phyloP scores from a whole-genome alignment of 139 green algal species.

The Raphidocelis subcapitata region DNA sequence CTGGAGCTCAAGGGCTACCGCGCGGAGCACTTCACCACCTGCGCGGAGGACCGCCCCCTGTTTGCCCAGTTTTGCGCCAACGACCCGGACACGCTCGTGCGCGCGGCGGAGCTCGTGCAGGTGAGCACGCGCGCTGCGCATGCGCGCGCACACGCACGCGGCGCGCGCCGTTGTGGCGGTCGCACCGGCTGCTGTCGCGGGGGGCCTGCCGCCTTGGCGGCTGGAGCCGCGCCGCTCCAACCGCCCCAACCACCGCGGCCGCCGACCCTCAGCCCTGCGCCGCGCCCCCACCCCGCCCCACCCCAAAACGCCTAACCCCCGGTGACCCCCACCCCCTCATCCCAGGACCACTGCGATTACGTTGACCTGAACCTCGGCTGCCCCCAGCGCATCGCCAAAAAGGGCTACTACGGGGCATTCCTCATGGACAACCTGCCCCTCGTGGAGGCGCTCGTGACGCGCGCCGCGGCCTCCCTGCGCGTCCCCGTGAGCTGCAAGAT shows the following conservation, averaged over 20 bases:
- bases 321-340: no score
- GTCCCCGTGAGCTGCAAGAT: conserved; percentile 89
- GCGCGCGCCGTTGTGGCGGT: no score
- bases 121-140: not conserved
- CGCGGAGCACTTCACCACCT: conserved; percentile 88
- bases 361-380: conserved; percentile 98
- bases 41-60: conserved; percentile 75
- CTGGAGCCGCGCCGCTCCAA: no score
- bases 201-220: no score
- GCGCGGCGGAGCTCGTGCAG: conserved; percentile 74
- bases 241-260: no score
- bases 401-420: conserved; percentile 77
- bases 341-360: conserved; percentile 67
- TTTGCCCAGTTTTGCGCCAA: conserved; percentile 99
- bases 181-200: no score
- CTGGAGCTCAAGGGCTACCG: conserved; percentile 76
- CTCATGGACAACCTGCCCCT: conserved; percentile 88
- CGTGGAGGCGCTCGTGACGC: conserved; percentile 63
- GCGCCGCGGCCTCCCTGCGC: conserved; percentile 28
- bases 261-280: no score
- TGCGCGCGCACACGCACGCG: no score
- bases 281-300: no score
- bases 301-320: no score
- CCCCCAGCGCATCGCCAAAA: conserved; percentile 89
- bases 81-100: conserved; percentile 82